Evolutionary conservation across 2,329 filamentous ascomycete species (phyloP), one percentile per base, ranked within the genome.

Genomic region (Sphaerulina populicola): DNA sequence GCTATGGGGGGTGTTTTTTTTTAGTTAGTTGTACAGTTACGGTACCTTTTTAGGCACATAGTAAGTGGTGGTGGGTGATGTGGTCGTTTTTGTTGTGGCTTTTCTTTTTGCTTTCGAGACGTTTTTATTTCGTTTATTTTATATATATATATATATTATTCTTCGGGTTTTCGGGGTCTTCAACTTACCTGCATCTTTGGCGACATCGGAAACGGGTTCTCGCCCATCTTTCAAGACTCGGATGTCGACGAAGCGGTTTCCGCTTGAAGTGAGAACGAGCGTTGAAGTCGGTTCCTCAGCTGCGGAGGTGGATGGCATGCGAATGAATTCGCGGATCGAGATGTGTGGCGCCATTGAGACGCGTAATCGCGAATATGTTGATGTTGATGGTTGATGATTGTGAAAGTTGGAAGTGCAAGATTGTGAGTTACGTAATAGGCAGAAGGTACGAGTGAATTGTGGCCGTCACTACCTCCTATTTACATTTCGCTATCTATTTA

Each of bases 231-330:
- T 67, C 43, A 76, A 63, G 45, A 83, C 70, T 37, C 83, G 77
- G 18, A 85, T 63, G 60, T 86, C 83, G 35, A 85, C 76, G 62
- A 83, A 86, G 35, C 71, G 74, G 29, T 70, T 70, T 23, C 65
- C 63, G 1, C 78, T 76, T 2, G 79, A 79, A 0, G 82, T 85
- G 41, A 86, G 69, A 10, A 86, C 83, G 3, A 84, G 62, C 0
- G 82, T 85, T 1, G 74, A 76, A 0, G 82, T 86, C 12, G 78
- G 78, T 64, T 86, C 82, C 71, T 72, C 10, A 2, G 31, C 31
- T 4, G 4, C 6, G 10, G 31, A 35, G 31, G 31, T 35, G 1
- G 76, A 75, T 2, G 77, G 68, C 77, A 79, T 82, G 53, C 75
- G 75, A 57, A 85, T 83, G 56, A 74, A 79, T 44, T 76, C 70